phyloP scores from a whole-genome alignment of 306 rosid genomes.

The Lathyrus aphaca region DNA sequence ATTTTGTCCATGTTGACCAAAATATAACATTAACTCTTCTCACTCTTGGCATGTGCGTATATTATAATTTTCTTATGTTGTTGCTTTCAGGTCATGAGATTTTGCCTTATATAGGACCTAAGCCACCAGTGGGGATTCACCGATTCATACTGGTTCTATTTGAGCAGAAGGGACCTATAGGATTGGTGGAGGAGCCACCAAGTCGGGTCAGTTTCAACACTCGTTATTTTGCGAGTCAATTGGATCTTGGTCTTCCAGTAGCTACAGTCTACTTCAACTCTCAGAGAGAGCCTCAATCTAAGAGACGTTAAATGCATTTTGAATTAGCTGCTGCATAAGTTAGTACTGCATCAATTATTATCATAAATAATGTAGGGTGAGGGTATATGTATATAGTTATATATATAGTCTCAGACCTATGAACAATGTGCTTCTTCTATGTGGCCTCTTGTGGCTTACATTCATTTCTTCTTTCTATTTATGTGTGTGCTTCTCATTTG shows the following conservation, averaged over 20 bases:
- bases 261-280: slow-evolving; percentile 87
- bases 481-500: too few species aligned
- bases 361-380: background rate
- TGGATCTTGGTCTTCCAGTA: slow-evolving; percentile 72
- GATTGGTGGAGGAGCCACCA: slow-evolving; percentile 63
- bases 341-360: too few species aligned
- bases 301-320: slow-evolving; percentile 50
- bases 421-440: too few species aligned
- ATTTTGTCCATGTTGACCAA: background rate
- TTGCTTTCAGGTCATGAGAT: slow-evolving; percentile 69
- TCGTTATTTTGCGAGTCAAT: slow-evolving; percentile 61
- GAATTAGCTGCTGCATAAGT: too few species aligned
- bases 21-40: too few species aligned
- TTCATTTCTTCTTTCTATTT: too few species aligned
- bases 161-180: slow-evolving; percentile 60
- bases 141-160: slow-evolving; percentile 73
- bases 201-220: slow-evolving; percentile 72
- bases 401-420: too few species aligned
- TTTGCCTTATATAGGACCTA: slow-evolving; percentile 65
- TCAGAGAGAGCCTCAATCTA: slow-evolving; percentile 75
- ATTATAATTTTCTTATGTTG: background rate
- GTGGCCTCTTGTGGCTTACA: too few species aligned
- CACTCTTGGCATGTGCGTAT: too few species aligned
- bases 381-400: background rate
- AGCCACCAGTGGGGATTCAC: slow-evolving; percentile 85